phyloP scores from a whole-genome alignment of 441 rosid species.

The Corymbia calophylla region DNA sequence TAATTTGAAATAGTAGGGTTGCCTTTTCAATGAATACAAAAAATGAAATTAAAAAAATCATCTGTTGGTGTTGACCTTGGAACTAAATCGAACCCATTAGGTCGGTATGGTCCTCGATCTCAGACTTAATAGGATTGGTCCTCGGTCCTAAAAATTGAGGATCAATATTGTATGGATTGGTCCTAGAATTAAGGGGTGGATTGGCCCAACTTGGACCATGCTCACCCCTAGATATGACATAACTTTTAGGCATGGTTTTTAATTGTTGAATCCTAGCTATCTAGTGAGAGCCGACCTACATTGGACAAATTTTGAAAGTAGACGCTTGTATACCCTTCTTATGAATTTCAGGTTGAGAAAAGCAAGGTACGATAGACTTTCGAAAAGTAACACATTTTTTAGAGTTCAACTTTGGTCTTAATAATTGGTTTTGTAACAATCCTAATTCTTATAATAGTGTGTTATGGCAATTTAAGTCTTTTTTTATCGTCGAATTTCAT shows the following conservation, averaged over 20 bases:
- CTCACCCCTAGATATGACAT: not conserved
- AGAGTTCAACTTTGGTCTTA: not conserved
- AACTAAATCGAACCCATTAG: too few species aligned
- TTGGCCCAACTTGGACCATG: too few species aligned
- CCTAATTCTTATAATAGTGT: not conserved
- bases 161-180: too few species aligned
- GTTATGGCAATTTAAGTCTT: not conserved
- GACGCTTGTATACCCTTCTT: not conserved
- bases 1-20: too few species aligned
- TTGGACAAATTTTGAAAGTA: not conserved
- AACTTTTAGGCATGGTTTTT: not conserved
- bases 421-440: not conserved
- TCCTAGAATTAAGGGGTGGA: too few species aligned
- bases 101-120: too few species aligned
- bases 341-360: not conserved
- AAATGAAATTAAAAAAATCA: too few species aligned
- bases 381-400: not conserved
- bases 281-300: not conserved
- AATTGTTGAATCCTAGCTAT: not conserved
- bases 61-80: too few species aligned
- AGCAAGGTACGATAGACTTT: not conserved
- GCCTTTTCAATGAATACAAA: too few species aligned
- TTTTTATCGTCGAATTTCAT: not conserved
- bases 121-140: too few species aligned
- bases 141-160: too few species aligned